Base-by-base conservation (phyloP, 1,139 yeast genomes). In the Nakaseomyces kungkrabaensis region DNA sequence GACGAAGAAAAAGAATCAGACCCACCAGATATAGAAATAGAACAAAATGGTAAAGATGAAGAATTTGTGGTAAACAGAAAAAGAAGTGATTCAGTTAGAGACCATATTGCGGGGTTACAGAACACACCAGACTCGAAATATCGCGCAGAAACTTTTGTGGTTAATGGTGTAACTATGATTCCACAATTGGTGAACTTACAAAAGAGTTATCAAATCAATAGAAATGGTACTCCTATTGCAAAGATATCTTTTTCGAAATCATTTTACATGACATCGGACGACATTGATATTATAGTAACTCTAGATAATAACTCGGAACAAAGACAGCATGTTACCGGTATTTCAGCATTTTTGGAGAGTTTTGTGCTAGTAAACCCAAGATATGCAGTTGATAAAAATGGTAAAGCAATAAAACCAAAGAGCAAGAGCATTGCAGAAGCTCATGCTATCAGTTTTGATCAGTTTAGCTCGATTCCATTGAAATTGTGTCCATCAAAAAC, bases 181-280 rank as follows among this genome's bases (percentile, higher is more conserved):
- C 57, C 62, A n/a, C 72, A 68, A 49, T 52, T 68, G 11, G 51
- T 45, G 1, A 64, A 62, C 44, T 45, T 64, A 25, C 70, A 68
- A 56, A 65, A 63, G 4, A 67, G 63, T 31, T 71, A 63, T 54
- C 55, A 65, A 24, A 65, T 71, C 3, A 68, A 66, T 44, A 56
- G 68, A 52, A 61, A 68, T 49, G 67, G 70, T 1, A 55, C 63
- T 50, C 52, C 58, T 4, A 59, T 70, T 6, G 62, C 71, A 5
- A 61, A 59, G 17, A 43, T 71, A 26, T 51, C 56, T 1, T 60
- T 70, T 34, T 67, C 72, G 3, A 74, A 75, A 54, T 72, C 77
- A 1, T 72, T 72, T 52, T 78, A 71, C 56, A 75, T 74, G 49
- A 56, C 74, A 9, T 78, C 81, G 1, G 82, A 78, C 37, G 77